Evolutionary conservation across 306 rosid species (phyloP).

Genomic region (Cyamopsis tetragonoloba): DNA sequence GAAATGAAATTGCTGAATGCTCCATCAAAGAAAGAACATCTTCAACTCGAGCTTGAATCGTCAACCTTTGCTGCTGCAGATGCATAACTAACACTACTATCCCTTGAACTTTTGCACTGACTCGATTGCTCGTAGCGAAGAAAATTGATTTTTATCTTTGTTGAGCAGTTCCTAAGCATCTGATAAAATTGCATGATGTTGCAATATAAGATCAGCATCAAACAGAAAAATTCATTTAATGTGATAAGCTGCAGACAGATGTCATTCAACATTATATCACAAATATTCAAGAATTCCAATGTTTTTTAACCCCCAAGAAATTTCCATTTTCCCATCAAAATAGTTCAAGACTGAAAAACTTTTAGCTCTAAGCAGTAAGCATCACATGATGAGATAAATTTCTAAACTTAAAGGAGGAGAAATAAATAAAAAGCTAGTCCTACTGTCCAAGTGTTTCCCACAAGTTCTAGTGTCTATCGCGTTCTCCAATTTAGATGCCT

Average conservation of each 20-base stretch:
- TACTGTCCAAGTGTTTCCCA: neutral
- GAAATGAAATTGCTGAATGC: conserved; percentile 27
- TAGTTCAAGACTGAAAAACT: neutral
- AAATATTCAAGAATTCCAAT: neutral
- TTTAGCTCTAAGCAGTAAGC: neutral
- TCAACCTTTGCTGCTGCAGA: conserved; percentile 88
- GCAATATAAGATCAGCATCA: neutral
- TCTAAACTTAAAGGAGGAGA: neutral
- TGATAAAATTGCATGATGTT: conserved; percentile 34
- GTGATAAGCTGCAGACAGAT: neutral
- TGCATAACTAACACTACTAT: conserved; percentile 97
- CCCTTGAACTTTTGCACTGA: conserved; percentile 72
- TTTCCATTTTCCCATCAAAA: neutral
- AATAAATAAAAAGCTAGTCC: neutral
- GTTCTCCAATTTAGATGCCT: neutral
- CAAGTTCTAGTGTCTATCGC: neutral
- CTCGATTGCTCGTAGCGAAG: conserved; percentile 93
- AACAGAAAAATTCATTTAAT: neutral
- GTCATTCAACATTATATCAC: neutral
- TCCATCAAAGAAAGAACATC: conserved; percentile 4
- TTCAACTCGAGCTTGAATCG: conserved; percentile 47
- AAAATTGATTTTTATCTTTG: conserved; percentile 66
- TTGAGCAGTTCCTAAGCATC: conserved; percentile 75
- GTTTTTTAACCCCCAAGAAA: neutral
- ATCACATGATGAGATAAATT: neutral